Evolutionary conservation across 2,329 filamentous ascomycete species (phyloP).

Genomic region (Apiospora malaysiana): DNA sequence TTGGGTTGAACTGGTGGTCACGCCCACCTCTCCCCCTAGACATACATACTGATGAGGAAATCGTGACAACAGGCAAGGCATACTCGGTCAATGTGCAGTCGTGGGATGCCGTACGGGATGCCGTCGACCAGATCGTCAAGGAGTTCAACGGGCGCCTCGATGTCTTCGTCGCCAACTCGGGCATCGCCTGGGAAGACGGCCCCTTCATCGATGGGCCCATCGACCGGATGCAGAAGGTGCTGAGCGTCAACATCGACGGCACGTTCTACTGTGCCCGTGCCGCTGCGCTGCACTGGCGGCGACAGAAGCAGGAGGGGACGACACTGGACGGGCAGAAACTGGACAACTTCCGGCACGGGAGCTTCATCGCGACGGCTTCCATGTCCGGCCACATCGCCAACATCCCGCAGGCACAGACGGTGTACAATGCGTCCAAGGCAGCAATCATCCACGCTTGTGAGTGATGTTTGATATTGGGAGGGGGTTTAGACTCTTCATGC

Average conservation of each 20-base stretch:
- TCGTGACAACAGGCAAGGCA: constrained; percentile 54
- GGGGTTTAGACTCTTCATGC: background rate
- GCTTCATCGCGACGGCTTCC: constrained; percentile 78
- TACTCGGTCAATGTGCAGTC: constrained; percentile 67
- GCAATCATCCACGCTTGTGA: constrained; percentile 64
- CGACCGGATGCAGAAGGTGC: constrained; percentile 69
- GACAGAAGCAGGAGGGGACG: constrained; percentile 72
- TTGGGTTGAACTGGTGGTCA: background rate
- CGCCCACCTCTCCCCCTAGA: background rate
- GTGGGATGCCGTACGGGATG: constrained; percentile 55
- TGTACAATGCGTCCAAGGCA: constrained; percentile 77
- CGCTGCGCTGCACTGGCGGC: constrained; percentile 71
- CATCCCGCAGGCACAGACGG: constrained; percentile 74
- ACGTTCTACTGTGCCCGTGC: constrained; percentile 79
- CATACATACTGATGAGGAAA: background rate
- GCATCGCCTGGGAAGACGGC: constrained; percentile 75
- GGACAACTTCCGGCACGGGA: constrained; percentile 65
- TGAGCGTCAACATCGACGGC: constrained; percentile 75
- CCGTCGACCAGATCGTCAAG: constrained; percentile 58
- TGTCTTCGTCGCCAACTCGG: constrained; percentile 80
- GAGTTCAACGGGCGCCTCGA: constrained; percentile 80
- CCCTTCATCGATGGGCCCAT: constrained; percentile 69
- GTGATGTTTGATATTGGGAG: constrained; percentile 27
- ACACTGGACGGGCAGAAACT: constrained; percentile 66
- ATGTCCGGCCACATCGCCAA: constrained; percentile 83